A percentile compares a stretch with the other conserved stretches of the same genome.
Conservation (phyloP, 2,329 filamentous ascomycete genomes). For the Whalleya microplaca region DNA sequence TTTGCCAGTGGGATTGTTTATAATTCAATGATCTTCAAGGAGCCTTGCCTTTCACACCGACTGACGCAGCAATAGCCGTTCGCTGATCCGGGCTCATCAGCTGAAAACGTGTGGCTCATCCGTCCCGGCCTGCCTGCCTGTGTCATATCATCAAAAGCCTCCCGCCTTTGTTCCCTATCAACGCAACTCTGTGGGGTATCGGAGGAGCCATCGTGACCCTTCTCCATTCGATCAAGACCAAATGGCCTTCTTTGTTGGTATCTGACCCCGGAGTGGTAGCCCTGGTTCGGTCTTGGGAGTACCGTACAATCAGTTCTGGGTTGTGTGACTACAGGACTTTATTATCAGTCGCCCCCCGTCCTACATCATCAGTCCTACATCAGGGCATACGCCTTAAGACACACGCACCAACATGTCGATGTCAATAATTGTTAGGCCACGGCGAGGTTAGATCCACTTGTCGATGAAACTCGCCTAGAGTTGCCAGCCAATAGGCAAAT, state of each 20-base stretch:
- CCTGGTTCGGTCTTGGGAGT: neutral
- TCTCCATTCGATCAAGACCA: neutral
- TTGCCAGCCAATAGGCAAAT: neutral
- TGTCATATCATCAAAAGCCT: constrained; percentile 10
- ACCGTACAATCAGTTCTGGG: too few species aligned
- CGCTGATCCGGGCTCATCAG: constrained; percentile 28
- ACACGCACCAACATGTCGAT: constrained; percentile 9
- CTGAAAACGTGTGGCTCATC: constrained; percentile 30
- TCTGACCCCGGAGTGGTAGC: neutral
- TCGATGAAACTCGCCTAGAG: constrained; percentile 19
- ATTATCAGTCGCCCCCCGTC: too few species aligned
- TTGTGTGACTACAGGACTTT: too few species aligned
- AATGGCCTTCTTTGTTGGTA: neutral
- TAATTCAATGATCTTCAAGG: constrained; percentile 12
- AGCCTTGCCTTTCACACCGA: constrained; percentile 22
- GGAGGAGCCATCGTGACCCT: neutral
- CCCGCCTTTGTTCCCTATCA: constrained; percentile 17
- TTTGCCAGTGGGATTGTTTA: too few species aligned
- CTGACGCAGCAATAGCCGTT: constrained; percentile 17
- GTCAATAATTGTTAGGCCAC: constrained; percentile 6
- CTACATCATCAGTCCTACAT: neutral
- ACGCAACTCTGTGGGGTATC: constrained; percentile 11
- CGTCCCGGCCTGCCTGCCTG: too few species aligned
- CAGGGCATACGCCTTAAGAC: constrained; percentile 5
- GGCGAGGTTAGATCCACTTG: constrained; percentile 8